Evolutionary conservation across 2,329 filamentous ascomycete genomes (phyloP), one percentile per base, ranked within the genome.

Genomic region (Colletotrichum incanum): DNA sequence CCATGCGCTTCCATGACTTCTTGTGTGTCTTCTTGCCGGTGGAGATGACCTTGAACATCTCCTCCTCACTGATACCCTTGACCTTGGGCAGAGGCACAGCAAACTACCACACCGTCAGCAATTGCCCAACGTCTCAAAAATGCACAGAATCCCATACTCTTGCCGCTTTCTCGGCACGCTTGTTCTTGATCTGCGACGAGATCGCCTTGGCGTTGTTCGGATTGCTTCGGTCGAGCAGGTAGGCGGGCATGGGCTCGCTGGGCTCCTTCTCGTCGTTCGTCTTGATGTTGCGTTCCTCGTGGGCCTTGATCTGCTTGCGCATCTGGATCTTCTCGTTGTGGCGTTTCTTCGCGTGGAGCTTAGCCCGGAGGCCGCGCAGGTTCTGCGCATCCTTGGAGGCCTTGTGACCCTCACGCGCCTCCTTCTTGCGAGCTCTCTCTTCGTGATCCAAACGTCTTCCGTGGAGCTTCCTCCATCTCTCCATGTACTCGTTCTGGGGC

Each of bases 261-360:
- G 91, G 91, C 73, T 95, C 93, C 83, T 96, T 93, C 77, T 93
- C 90, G 76, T 93, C 91, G 67, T 92, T 92, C 11, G 93, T 94
- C 86, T 98, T 98, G 87, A 98, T 92, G 80, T 98, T 97, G 85
- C 94, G 92, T 87, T 98, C 94, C 85, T 99, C 96, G 86, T 98
- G 94, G 55, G 94, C 93, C 85, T 93, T 94, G 89, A 99, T 97
- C 79, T 92, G 87, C 89, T 98, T 97, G 84, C 93, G 93, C 93
- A 98, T 95, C 89, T 97, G 94, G 81, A 98, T 97, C 92, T 99
- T 99, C 88, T 99, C 95, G 82, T 95, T 93, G 86, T 95, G 94
- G 34, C 96, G 91, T 88, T 95, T 94, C 90, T 98, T 92, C 83
- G 96, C 93, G 86, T 96, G 92, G 79, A 97, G 87, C 88, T 99